Evolutionary conservation across 2,329 filamentous ascomycete species (phyloP), one percentile per base, ranked within the genome.

Genomic region (Colletotrichum nymphaeae): DNA sequence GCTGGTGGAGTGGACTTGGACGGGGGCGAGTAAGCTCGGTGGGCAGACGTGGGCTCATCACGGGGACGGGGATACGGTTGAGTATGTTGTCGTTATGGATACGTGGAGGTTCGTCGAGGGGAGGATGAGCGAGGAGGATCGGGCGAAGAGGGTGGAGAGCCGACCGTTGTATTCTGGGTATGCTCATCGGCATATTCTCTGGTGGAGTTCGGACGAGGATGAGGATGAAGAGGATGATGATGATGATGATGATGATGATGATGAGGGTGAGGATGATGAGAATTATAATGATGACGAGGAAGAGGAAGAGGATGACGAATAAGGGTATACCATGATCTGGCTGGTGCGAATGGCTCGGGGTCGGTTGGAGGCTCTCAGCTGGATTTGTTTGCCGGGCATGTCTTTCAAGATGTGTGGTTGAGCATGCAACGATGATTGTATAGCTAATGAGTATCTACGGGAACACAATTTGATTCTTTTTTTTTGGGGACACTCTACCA

Each of bases 11-110:
- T 73, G 70, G 70, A 53, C 53, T 6, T 73, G 70, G 70, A 59
- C 19, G 14, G 70, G 70, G 3, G 30, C 60, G 42, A 65, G 66
- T n/a, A 42, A 52, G 42, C 55, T 73, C 3, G 70, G 32, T 2
- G 70, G 70, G 1, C 7, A 12, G 26, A 22, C n/a, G 24, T 73
- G 67, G 66, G n/a, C n/a, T 22, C 70, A 73, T 22, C 70, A 73
- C 9, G 66, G 64, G 4, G 58, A 65, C 5, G 66, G 32, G 6
- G 66, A 70, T 16, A 70, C 46, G 37, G 35, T 73, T 53, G 70
- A 73, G 30, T 73, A 73, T 26, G 67, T 70, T 9, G 70, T 73
- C 11, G 55, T 73, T 12, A 64, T 55, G 26, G 70, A 73, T 32
- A 69, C 59, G 14, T 73, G 70, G 70, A 59, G 32, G 19, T 73